Percentiles rank a stretch among this genome's conserved stretches.
Evolutionary conservation across 2,329 filamentous ascomycete genomes (phyloP).

Genomic region (Lasiodiplodia citricola): DNA sequence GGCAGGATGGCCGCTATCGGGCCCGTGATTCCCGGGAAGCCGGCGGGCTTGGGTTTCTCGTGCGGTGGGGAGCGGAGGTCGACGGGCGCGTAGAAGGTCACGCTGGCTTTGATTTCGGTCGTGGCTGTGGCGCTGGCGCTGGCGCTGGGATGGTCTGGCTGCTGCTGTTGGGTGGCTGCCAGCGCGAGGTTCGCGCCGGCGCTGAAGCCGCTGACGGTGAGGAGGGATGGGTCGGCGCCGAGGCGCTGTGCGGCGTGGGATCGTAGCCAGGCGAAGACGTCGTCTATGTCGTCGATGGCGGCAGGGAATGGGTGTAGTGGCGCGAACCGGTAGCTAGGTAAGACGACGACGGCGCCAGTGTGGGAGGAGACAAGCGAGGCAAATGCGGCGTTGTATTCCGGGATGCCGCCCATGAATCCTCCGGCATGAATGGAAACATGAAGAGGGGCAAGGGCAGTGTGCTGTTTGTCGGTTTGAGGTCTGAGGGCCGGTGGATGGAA

Average conservation of each 20-base stretch:
- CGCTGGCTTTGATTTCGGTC: conserved; percentile 29
- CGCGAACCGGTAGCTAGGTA: conserved; percentile 48
- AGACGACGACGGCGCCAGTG: conserved; percentile 50
- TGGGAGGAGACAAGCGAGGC: conserved; percentile 42
- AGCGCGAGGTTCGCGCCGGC: conserved; percentile 54
- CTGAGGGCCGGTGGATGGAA: conserved; percentile 51
- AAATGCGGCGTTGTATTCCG: conserved; percentile 47
- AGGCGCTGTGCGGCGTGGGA: conserved; percentile 24
- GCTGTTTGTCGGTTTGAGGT: conserved; percentile 30
- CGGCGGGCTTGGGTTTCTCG: not conserved
- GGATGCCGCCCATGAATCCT: conserved; percentile 51
- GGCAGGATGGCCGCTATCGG: not conserved
- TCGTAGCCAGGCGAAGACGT: conserved; percentile 47
- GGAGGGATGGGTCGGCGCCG: conserved; percentile 45
- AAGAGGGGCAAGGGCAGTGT: conserved; percentile 47
- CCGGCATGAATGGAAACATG: conserved; percentile 55
- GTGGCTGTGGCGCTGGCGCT: not conserved
- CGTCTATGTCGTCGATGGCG: conserved; percentile 51
- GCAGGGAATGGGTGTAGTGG: conserved; percentile 50
- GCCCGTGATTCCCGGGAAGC: not conserved
- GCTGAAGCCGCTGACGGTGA: conserved; percentile 54
- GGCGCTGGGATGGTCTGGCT: not conserved
- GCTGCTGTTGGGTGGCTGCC: conserved; percentile 31
- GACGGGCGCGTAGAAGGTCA: conserved; percentile 48
- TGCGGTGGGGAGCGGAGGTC: conserved; percentile 22